Conservation (phyloP, 306 rosid genomes). For the Vachellia pachyceras region DNA sequence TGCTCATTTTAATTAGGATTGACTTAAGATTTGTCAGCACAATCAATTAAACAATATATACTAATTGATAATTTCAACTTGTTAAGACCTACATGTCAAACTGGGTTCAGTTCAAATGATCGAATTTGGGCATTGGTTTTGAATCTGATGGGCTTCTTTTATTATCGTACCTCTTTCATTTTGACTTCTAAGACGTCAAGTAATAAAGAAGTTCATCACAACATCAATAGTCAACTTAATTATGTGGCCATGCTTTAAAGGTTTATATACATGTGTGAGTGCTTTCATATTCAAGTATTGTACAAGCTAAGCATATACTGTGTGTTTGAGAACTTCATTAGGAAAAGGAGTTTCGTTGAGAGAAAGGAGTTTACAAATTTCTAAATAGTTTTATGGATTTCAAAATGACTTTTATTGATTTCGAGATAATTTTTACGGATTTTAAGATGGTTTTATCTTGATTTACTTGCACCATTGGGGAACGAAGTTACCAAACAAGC, state of each 20-base stretch:
- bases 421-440: too few relatives aligned
- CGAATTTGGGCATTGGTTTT: slow-evolving; percentile 22
- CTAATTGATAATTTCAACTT: slow-evolving; percentile 29
- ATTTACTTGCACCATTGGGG: too few relatives aligned
- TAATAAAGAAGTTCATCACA: not conserved
- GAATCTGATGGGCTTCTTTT: slow-evolving; percentile 20
- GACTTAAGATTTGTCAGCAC: slow-evolving; percentile 45
- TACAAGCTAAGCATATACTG: too few relatives aligned
- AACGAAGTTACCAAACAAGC: too few relatives aligned
- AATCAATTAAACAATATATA: not conserved
- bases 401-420: too few relatives aligned
- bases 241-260: not conserved
- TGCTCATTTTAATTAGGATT: slow-evolving; percentile 1
- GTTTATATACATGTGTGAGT: not conserved
- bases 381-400: too few relatives aligned
- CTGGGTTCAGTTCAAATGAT: slow-evolving; percentile 5
- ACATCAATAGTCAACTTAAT: slow-evolving; percentile 9
- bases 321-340: too few relatives aligned
- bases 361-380: too few relatives aligned
- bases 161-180: not conserved
- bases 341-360: too few relatives aligned
- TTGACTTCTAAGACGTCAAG: slow-evolving; percentile 23
- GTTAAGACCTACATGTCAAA: slow-evolving; percentile 17
- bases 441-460: too few relatives aligned
- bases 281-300: too few relatives aligned